Evolutionary conservation across 1,284 basidiomycete species (phyloP).

Genomic region (Sporisorium scitamineum): DNA sequence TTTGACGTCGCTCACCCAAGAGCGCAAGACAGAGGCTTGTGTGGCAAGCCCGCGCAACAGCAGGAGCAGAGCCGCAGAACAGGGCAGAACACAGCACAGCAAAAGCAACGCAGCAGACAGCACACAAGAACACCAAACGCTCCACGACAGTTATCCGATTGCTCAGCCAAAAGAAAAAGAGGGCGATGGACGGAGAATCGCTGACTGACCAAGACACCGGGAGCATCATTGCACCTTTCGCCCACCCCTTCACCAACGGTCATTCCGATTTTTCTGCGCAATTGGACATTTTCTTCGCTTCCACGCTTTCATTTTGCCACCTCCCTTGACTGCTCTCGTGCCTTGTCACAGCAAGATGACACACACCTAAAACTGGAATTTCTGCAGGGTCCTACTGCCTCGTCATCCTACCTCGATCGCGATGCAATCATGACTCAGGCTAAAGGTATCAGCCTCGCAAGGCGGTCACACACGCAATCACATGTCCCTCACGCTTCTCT

Average conservation of each 20-base stretch:
- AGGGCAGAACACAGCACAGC: too few species aligned
- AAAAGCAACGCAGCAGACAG: too few species aligned
- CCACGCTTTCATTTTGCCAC: neutral
- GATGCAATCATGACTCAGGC: conserved; percentile 32
- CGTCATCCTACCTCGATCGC: conserved; percentile 5
- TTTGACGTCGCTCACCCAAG: too few species aligned
- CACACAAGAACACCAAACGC: neutral
- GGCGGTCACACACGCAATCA: neutral
- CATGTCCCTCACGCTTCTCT: neutral
- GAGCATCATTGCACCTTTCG: neutral
- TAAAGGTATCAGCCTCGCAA: neutral
- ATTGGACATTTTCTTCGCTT: neutral
- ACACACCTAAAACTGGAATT: too few species aligned
- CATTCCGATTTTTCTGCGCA: too few species aligned
- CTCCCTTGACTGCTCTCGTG: neutral
- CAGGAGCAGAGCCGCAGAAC: too few species aligned
- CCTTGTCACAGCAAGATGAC: neutral
- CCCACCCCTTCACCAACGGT: too few species aligned
- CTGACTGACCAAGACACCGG: conserved; percentile 5
- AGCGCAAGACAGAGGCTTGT: too few species aligned
- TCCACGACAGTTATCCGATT: neutral
- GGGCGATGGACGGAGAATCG: neutral
- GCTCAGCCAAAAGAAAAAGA: neutral
- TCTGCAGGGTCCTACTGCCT: conserved; percentile 14
- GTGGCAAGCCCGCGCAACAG: too few species aligned